Conservation (phyloP, 352 stramenopile species). For the Phytophthora vignae region DNA sequence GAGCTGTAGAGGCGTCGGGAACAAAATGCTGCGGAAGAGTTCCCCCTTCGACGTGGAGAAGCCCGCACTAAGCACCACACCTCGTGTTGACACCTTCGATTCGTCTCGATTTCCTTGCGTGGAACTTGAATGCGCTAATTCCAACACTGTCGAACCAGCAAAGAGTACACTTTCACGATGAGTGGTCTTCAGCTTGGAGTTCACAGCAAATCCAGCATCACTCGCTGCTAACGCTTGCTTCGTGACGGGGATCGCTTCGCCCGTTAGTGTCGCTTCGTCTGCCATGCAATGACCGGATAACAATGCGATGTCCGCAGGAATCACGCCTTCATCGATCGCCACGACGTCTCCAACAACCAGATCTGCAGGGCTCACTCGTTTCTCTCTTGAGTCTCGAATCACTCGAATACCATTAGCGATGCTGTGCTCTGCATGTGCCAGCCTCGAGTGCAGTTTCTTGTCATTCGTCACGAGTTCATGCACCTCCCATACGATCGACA, state of each 20-base stretch:
- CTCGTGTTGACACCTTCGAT: slow-evolving; percentile 44
- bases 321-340: slow-evolving; percentile 65
- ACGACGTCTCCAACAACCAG: slow-evolving; percentile 81
- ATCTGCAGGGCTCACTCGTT: slow-evolving; percentile 47
- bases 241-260: slow-evolving; percentile 82
- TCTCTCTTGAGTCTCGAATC: slow-evolving; percentile 57
- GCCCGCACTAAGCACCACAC: slow-evolving; percentile 68
- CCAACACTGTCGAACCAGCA: slow-evolving; percentile 65
- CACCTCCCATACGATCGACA: slow-evolving; percentile 82
- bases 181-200: slow-evolving; percentile 51
- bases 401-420: slow-evolving; percentile 68
- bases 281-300: slow-evolving; percentile 71
- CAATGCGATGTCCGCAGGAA: slow-evolving; percentile 71
- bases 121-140: slow-evolving; percentile 34
- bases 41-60: slow-evolving; percentile 80
- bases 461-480: slow-evolving; percentile 69
- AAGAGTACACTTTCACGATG: slow-evolving; percentile 64
- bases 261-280: slow-evolving; percentile 83
- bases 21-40: slow-evolving; percentile 77
- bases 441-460: slow-evolving; percentile 57
- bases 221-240: slow-evolving; percentile 48
- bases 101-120: slow-evolving; percentile 35
- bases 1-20: slow-evolving; percentile 62
- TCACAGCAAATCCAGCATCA: slow-evolving; percentile 27
- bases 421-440: slow-evolving; percentile 65